phyloP scores from a whole-genome alignment of 371 early-diverging fungal species.

The Smittium mucronatum region DNA sequence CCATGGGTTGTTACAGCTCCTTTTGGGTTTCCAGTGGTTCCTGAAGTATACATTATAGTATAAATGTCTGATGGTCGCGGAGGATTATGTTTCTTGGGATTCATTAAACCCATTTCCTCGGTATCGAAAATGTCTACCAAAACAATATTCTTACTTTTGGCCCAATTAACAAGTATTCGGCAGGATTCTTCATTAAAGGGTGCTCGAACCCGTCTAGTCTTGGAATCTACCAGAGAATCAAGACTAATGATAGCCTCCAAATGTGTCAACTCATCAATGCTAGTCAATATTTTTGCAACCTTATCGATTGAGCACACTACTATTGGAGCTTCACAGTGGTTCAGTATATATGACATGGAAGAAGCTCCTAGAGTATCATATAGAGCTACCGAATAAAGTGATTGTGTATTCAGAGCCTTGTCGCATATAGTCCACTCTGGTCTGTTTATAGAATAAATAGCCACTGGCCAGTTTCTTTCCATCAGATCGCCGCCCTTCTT shows the following conservation, averaged over 20 bases:
- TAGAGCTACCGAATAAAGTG: slow-evolving; percentile 60
- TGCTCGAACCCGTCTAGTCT: no score
- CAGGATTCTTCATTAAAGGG: no score
- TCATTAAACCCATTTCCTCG: slow-evolving; percentile 43
- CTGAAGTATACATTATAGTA: slow-evolving; percentile 96
- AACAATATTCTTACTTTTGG: slow-evolving; percentile 25
- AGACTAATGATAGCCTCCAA: slow-evolving; percentile 60
- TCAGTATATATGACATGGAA: slow-evolving; percentile 63
- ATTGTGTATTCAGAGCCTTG: slow-evolving; percentile 50
- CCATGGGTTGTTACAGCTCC: slow-evolving; percentile 30
- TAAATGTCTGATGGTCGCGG: slow-evolving; percentile 62
- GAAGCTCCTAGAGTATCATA: slow-evolving; percentile 76
- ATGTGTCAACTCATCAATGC: slow-evolving; percentile 39
- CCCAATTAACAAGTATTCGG: no score
- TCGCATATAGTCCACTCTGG: slow-evolving; percentile 86
- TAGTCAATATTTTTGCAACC: slow-evolving; percentile 47
- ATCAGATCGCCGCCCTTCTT: background rate
- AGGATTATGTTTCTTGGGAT: slow-evolving; percentile 26
- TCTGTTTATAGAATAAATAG: slow-evolving; percentile 74
- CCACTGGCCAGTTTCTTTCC: slow-evolving; percentile 30
- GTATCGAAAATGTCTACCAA: slow-evolving; percentile 43
- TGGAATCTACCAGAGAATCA: no score
- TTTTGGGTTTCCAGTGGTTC: slow-evolving; percentile 56
- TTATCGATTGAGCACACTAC: slow-evolving; percentile 73
- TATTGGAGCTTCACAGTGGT: slow-evolving; percentile 53